A percentile compares a stretch with the other conserved stretches of the same genome.
phyloP scores from a whole-genome alignment of 2,329 filamentous ascomycete genomes.

The Colletotrichum eleusines region DNA sequence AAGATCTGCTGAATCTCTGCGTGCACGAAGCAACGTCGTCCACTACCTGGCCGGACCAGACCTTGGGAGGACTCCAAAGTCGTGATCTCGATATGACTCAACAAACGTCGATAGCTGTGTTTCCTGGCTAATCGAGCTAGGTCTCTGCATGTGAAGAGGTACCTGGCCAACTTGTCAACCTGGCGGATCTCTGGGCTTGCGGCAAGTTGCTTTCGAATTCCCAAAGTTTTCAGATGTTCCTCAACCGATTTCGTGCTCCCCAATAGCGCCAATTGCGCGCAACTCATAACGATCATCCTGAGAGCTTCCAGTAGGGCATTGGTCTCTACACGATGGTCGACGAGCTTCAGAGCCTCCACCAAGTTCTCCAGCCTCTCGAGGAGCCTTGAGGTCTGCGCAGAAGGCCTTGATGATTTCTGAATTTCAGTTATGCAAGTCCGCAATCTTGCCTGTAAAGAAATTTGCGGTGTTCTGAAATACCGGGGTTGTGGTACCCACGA shows the following conservation, averaged over 20 bases:
- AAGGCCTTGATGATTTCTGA: neutral
- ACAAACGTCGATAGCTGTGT: neutral
- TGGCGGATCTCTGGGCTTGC: slow-evolving; percentile 10
- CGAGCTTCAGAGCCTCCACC: slow-evolving; percentile 1
- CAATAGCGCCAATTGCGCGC: slow-evolving; percentile 1
- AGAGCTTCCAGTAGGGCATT: slow-evolving; percentile 1
- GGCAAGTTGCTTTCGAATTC: neutral
- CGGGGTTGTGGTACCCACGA: slow-evolving; percentile 3
- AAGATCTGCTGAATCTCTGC: slow-evolving; percentile 20
- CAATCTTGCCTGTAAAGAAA: slow-evolving; percentile 3
- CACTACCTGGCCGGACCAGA: neutral
- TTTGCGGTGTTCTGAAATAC: neutral
- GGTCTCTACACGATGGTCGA: neutral
- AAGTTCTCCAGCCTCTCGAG: slow-evolving; percentile 1
- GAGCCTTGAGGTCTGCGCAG: neutral
- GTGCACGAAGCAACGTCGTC: slow-evolving; percentile 7
- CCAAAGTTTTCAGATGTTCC: slow-evolving; percentile 15
- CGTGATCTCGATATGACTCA: slow-evolving; percentile 7
- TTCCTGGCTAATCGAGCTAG: slow-evolving; percentile 2
- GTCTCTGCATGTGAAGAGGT: slow-evolving; percentile 21
- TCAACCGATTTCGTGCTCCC: slow-evolving; percentile 3
- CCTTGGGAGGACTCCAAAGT: slow-evolving; percentile 2
- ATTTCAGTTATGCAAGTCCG: slow-evolving; percentile 1
- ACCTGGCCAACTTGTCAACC: slow-evolving; percentile 16
- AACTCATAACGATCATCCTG: slow-evolving; percentile 14